Evolutionary conservation across 1,139 yeast genomes (phyloP).

Genomic region (Blastobotrys serpentis): DNA sequence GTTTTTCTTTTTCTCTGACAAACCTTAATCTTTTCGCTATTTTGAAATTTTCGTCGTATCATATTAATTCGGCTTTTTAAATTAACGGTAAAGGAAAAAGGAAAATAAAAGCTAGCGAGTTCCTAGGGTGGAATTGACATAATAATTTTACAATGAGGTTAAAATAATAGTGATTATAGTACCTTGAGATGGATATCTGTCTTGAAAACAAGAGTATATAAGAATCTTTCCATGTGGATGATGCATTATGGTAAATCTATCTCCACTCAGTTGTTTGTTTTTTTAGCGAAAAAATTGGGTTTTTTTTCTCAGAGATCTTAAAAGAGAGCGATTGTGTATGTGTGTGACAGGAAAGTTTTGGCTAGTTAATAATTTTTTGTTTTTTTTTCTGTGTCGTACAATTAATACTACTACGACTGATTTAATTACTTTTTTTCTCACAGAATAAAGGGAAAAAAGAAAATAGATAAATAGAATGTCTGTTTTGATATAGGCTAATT

Average conservation of each 20-base stretch:
- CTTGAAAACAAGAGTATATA: no score
- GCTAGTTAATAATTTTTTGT: no score
- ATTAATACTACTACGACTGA: no score
- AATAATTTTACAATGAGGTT: no score
- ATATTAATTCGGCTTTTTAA: conserved; percentile 1
- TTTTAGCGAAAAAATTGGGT: background rate
- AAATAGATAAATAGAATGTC: background rate
- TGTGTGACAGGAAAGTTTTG: background rate
- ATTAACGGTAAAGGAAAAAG: background rate
- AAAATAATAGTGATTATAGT: no score
- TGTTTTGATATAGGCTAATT: background rate
- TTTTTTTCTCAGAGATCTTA: background rate
- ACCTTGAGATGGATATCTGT: no score
- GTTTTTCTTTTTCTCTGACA: background rate
- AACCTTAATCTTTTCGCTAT: conserved; percentile 3
- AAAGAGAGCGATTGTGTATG: background rate
- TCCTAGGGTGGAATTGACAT: no score
- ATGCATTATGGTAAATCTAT: background rate
- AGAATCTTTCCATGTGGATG: no score
- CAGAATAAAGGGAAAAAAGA: no score
- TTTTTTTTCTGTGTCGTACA: background rate
- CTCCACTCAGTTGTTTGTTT: no score
- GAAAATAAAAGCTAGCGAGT: background rate
- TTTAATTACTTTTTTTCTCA: background rate
- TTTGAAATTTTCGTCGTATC: conserved; percentile 1